Evolutionary conservation across 2,329 filamentous ascomycete genomes (phyloP), one percentile per base, ranked within the genome.

Genomic region (Fusarium sacchari): DNA sequence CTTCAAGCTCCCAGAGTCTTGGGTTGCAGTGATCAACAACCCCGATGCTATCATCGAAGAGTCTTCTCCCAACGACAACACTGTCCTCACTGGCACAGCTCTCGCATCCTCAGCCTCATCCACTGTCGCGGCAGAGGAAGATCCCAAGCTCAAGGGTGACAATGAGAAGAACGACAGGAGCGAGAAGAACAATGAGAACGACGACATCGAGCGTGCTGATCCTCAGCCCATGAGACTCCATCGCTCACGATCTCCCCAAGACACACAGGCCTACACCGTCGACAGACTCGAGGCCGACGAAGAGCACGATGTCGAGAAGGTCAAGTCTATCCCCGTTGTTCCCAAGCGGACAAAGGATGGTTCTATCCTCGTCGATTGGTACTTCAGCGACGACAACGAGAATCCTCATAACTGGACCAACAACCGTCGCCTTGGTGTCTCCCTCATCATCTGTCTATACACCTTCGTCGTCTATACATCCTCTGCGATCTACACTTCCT

Each of bases 401-500:
- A 88, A 90, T 75, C 88, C 88, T 5, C 85, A 88, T 69, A 89
- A 89, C 77, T 89, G 88, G 88, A 81, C 82, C 24, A 79, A 82
- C 65, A 57, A 73, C 26, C 86, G 85, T 76, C 84, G 86, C 13
- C 64, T 78, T 20, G 77, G 82, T 67, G 78, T 89, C 46, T 78
- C 83, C 7, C 20, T 83, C 46, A 74, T 88, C 58, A 88, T 87
- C 67, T 87, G 86, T 65, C 71, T 89, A 9, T 91, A 88, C 83
- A 92, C 90, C 1, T 88, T 91, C 69, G 86, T 89, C 30, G 89
- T 91, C 64, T 90, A 89, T 80, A 83, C 83, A 9, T 81, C 82
- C 3, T 84, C 82, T 0, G 81, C 85, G 59, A 87, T 87, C 69
- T 88, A 87, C 76, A 86, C 85, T 1, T 80, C 85, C 12, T 85